These are phyloP conservation scores for Fusarium gaditjirri DNA, from an alignment of 2,329 filamentous ascomycete species.

Conservation along the genomic window DNA sequence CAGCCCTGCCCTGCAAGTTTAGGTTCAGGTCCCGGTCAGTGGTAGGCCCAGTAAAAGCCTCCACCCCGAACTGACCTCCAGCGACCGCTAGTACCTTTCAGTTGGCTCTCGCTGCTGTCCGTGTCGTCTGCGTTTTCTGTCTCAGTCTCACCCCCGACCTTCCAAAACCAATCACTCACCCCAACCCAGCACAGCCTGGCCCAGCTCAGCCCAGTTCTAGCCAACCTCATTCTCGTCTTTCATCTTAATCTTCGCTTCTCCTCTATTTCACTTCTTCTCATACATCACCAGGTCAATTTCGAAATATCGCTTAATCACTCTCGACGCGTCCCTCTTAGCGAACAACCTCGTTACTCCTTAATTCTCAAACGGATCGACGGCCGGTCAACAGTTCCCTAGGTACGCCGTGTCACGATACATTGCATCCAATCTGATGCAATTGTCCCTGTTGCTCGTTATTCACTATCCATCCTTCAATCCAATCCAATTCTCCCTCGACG, in stretches of 20 bases:
- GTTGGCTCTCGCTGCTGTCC: background rate
- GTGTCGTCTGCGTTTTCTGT: constrained; percentile 7
- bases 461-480: constrained; percentile 11
- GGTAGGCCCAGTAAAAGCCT: constrained; percentile 10
- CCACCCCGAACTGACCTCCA: background rate
- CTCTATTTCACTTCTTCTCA: constrained; percentile 20
- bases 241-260: constrained; percentile 7
- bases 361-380: constrained; percentile 8
- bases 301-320: constrained; percentile 22
- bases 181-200: background rate
- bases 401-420: constrained; percentile 36
- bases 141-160: constrained; percentile 17
- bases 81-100: constrained; percentile 31
- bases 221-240: constrained; percentile 12
- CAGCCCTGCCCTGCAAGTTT: background rate
- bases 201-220: background rate
- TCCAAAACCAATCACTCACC: constrained; percentile 11
- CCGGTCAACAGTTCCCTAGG: constrained; percentile 26
- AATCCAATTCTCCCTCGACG: constrained; percentile 7
- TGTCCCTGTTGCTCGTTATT: constrained; percentile 13
- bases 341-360: constrained; percentile 14
- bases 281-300: constrained; percentile 28
- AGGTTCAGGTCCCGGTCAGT: background rate
- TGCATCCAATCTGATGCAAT: constrained; percentile 10
- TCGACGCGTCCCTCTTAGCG: constrained; percentile 17